Conservation (phyloP, 2,329 filamentous ascomycete genomes). For the Peltaster fructicola region DNA sequence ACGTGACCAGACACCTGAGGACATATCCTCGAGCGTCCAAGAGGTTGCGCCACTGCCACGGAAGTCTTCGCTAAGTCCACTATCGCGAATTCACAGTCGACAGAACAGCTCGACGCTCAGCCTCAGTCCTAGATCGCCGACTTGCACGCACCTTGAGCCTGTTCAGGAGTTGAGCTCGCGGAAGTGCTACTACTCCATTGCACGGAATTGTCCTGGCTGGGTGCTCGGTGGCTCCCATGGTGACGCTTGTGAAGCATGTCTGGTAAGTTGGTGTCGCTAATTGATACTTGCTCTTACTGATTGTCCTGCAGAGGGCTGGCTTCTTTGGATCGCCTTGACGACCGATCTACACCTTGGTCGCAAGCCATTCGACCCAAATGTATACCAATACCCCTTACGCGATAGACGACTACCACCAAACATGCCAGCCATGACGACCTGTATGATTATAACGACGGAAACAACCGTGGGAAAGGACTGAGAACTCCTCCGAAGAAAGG, state of each 20-base stretch:
- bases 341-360: not conserved
- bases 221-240: conserved; percentile 17
- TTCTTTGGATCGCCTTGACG: conserved; percentile 12
- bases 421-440: not conserved
- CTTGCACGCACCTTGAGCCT: no score
- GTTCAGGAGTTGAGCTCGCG: conserved; percentile 17
- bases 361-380: no score
- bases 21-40: no score
- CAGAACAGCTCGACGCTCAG: no score
- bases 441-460: conserved; percentile 2
- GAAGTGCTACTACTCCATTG: conserved; percentile 20
- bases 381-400: no score
- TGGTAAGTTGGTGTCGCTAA: conserved; percentile 4
- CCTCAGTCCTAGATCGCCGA: no score
- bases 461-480: conserved; percentile 1
- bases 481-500: conserved; percentile 1
- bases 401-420: no score
- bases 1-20: no score
- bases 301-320: conserved; percentile 12
- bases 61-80: no score
- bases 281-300: not conserved
- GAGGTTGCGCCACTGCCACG: no score
- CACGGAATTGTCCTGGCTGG: conserved; percentile 20
- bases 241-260: conserved; percentile 18
- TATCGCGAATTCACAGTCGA: no score